Percentiles rank a stretch among this genome's conserved stretches.
phyloP scores from a whole-genome alignment of 2,329 filamentous ascomycete genomes.

The Aureobasidium sp. region DNA sequence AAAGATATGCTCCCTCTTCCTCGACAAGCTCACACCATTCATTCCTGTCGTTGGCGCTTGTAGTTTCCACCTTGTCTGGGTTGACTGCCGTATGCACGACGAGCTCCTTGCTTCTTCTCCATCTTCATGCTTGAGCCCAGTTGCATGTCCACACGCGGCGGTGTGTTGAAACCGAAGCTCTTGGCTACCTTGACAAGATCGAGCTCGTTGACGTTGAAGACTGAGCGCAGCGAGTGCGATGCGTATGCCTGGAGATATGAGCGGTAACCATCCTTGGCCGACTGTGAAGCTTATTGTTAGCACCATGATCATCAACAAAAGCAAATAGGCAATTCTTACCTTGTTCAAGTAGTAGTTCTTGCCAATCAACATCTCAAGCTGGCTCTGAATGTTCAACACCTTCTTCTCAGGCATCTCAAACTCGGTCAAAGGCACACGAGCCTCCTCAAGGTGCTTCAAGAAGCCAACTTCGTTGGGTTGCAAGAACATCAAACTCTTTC shows the following conservation, averaged over 20 bases:
- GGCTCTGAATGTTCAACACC: conserved; percentile 68
- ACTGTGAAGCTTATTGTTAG: conserved; percentile 28
- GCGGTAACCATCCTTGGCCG: conserved; percentile 65
- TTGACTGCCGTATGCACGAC: conserved; percentile 71
- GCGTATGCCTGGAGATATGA: conserved; percentile 95
- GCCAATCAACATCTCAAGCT: conserved; percentile 86
- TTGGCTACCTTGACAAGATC: conserved; percentile 79
- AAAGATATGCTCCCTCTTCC: not conserved
- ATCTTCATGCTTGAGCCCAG: conserved; percentile 67
- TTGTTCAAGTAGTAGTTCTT: conserved; percentile 98
- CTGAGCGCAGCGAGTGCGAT: conserved; percentile 70
- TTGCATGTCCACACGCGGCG: conserved; percentile 70
- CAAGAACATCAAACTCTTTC: conserved; percentile 84
- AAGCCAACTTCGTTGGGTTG: conserved; percentile 90
- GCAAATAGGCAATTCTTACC: conserved; percentile 30
- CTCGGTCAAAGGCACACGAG: conserved; percentile 86
- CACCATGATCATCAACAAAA: not conserved
- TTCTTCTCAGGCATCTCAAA: conserved; percentile 92
- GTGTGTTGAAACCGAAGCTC: conserved; percentile 69
- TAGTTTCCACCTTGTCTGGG: conserved; percentile 45
- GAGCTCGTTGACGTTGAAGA: conserved; percentile 75
- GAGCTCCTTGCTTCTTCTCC: conserved; percentile 54
- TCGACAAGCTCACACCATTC: not conserved
- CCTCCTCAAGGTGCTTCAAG: conserved; percentile 80
- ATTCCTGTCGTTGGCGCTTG: conserved; percentile 12